phyloP scores from a whole-genome alignment of 2,329 filamentous ascomycete genomes.

The Myriosclerotinia duriaeana region DNA sequence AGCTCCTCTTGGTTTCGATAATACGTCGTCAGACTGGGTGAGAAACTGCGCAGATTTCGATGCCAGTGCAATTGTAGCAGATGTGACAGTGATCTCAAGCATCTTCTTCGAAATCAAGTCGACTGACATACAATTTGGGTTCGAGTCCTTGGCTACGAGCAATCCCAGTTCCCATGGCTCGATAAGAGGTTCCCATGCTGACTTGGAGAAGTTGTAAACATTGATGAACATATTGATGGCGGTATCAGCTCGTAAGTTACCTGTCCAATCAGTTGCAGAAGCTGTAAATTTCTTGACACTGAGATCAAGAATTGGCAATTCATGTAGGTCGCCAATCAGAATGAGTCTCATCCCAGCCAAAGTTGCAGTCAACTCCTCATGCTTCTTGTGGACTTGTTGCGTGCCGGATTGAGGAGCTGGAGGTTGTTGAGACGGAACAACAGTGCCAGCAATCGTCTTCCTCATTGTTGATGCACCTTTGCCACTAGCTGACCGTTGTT shows the following conservation, averaged over 20 bases:
- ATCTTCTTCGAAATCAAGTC: conserved; percentile 86
- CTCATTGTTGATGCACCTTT: conserved; percentile 55
- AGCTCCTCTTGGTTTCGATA: conserved; percentile 86
- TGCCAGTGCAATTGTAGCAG: conserved; percentile 86
- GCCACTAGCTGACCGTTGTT: conserved; percentile 57
- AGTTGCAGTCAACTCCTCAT: conserved; percentile 80
- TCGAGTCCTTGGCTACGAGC: conserved; percentile 75
- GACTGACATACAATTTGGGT: conserved; percentile 74
- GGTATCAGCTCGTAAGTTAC: conserved; percentile 79
- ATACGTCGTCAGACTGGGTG: conserved; percentile 76
- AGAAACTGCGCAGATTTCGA: conserved; percentile 93
- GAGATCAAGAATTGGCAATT: conserved; percentile 90
- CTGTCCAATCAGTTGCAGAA: conserved; percentile 87
- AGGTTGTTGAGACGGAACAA: conserved; percentile 27
- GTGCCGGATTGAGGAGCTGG: neutral
- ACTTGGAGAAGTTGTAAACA: conserved; percentile 98
- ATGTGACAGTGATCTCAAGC: conserved; percentile 89
- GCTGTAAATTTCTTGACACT: conserved; percentile 88
- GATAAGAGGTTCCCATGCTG: conserved; percentile 92
- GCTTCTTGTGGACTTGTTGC: conserved; percentile 47
- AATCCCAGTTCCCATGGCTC: conserved; percentile 97
- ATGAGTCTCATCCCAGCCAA: conserved; percentile 89
- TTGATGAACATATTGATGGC: conserved; percentile 94
- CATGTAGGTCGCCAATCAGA: conserved; percentile 91
- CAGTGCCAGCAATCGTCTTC: conserved; percentile 44